Base-by-base conservation (phyloP, 768 basidiomycete species). In the Dentipellis fragilis region DNA sequence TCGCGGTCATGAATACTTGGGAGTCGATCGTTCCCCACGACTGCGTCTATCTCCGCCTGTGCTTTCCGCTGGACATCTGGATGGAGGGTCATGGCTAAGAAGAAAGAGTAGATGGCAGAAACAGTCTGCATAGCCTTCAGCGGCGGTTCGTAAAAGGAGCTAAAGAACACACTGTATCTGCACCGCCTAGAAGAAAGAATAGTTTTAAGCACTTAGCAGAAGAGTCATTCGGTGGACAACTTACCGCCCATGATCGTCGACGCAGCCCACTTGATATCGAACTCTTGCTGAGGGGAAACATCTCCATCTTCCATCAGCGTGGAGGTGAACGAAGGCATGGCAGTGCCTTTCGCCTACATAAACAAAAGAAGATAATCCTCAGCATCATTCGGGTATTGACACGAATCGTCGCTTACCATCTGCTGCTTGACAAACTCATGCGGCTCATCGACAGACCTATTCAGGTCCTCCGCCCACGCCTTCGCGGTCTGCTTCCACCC, bases 1-100 rank as follows among this genome's bases (percentile, higher is more conserved):
- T 50, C 38, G 3, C 63, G 60, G 50, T 69, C 66, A 1, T 62
- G 46, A n/a, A 66, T 66, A 0, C 60, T 63, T 4, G 68, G 66
- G 17, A 66, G 47, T 42, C 49, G 55, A 3, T 56, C 52, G 2
- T 35, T 38, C 8, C 68, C 69, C 10, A 70, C 59, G 0, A 70
- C 59, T 0, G 51, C 12, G 35, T 68, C 67, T 3, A 70, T 49
- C 39, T 70, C 68, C 38, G 56, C 54, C 40, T 65, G 69, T 0
- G 60, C 66, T 39, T 58, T 68, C 49, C 58, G 56, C 16, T 50
- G 45, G 7, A 51, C 40, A 1, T 57, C 56, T 4, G 62, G 62
- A 40, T 60, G 40, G 22, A 57, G 12, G 9, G 50, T 48, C 60
- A 58, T 61, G 11, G 55, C 52, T 2, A 60, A 51, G 21, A 60